These are phyloP conservation scores for Tetracentron sinense DNA, from an alignment of 164 flowering plant genomes.

Conservation along the genomic window DNA sequence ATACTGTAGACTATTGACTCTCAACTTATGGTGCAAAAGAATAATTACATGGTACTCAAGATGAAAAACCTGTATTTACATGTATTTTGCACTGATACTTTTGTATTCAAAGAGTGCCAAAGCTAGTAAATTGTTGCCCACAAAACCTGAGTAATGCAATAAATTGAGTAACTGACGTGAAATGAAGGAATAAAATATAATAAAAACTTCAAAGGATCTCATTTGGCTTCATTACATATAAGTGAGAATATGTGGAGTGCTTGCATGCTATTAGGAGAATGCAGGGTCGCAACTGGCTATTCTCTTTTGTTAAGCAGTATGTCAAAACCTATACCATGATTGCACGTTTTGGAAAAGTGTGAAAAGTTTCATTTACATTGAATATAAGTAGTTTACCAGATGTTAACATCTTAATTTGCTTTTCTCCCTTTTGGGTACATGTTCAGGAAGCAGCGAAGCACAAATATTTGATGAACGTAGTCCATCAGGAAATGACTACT, in stretches of 20 bases:
- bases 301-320: neutral
- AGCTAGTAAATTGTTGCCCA: too few species aligned
- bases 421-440: slow-evolving; percentile 5
- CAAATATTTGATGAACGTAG: slow-evolving; percentile 75
- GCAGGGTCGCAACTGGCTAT: neutral
- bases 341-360: neutral
- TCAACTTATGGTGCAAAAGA: neutral
- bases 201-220: too few species aligned
- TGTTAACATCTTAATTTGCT: neutral
- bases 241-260: neutral
- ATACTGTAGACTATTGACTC: too few species aligned
- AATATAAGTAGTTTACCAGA: neutral
- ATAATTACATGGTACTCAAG: too few species aligned
- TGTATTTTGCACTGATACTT: too few species aligned
- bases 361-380: neutral
- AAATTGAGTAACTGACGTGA: too few species aligned
- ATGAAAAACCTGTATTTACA: too few species aligned
- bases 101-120: too few species aligned
- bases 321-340: neutral
- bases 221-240: neutral
- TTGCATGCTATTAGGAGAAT: neutral
- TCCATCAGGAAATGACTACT: slow-evolving; percentile 94
- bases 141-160: too few species aligned
- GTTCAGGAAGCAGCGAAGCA: slow-evolving; percentile 82
- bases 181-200: too few species aligned